Evolutionary conservation across 2,329 filamentous ascomycete genomes (phyloP).

Genomic region (Pseudogymnoascus sp.): DNA sequence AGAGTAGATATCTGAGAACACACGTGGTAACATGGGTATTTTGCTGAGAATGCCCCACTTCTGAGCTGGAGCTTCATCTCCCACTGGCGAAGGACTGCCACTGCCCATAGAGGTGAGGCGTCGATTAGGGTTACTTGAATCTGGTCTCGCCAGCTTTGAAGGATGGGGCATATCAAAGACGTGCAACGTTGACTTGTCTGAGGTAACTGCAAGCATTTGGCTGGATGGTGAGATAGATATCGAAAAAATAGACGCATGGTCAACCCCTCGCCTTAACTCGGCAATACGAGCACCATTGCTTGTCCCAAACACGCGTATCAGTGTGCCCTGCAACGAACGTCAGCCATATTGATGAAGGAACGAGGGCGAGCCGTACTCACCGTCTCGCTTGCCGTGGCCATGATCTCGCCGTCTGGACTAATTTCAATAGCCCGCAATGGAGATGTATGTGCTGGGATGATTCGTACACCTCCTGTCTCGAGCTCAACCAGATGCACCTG

Average conservation of each 20-base stretch:
- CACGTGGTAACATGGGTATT: slow-evolving; percentile 73
- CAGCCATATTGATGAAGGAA: neutral
- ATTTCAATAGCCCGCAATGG: slow-evolving; percentile 71
- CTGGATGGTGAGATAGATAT: slow-evolving; percentile 80
- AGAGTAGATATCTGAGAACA: slow-evolving; percentile 86
- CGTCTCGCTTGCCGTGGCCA: slow-evolving; percentile 86
- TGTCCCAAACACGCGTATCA: slow-evolving; percentile 80
- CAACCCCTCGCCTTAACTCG: slow-evolving; percentile 82
- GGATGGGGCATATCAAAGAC: slow-evolving; percentile 75
- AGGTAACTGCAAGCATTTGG: slow-evolving; percentile 78
- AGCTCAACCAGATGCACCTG: slow-evolving; percentile 86
- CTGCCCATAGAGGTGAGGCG: slow-evolving; percentile 25
- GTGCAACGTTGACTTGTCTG: slow-evolving; percentile 93
- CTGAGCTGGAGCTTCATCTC: slow-evolving; percentile 47
- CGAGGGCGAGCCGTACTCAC: slow-evolving; percentile 31
- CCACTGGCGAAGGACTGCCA: slow-evolving; percentile 25
- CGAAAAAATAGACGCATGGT: slow-evolving; percentile 79
- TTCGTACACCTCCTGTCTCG: slow-evolving; percentile 73
- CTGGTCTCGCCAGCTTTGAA: slow-evolving; percentile 32
- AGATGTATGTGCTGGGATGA: slow-evolving; percentile 83
- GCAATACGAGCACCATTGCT: slow-evolving; percentile 70
- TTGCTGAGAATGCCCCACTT: slow-evolving; percentile 84
- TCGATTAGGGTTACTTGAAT: slow-evolving; percentile 28
- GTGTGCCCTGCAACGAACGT: slow-evolving; percentile 55
- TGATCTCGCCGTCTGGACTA: slow-evolving; percentile 68